Evolutionary conservation across 345 rosid genomes (phyloP), one percentile per base, ranked within the genome.

Genomic region (Sonneratia alba): DNA sequence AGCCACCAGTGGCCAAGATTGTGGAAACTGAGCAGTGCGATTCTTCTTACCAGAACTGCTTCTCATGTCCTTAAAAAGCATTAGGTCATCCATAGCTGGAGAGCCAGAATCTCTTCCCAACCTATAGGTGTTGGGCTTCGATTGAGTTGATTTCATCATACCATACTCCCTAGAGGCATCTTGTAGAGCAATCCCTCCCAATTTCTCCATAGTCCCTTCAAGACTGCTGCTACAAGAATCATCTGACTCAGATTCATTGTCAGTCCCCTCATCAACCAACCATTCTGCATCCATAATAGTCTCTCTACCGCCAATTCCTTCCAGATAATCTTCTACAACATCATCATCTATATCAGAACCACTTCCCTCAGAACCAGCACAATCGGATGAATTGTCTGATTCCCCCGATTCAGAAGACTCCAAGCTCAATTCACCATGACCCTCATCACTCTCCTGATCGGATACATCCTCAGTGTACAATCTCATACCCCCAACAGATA

Each of bases 271-370:
- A 71, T 79, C 80, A 34, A 83, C 83, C 85, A 92, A 77, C 87
- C 87, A 85, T 57, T 83, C 88, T 61, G 88, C 83, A 78, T 87
- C 85, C 73, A 87, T 66, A 71, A 89, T 75, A 69, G 69, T 80
- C 72, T 73, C 80, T 10, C 83, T 84, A 56, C 96, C 98, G 70
- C 98, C 97, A 75, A 95, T 83, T 74, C 99, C 98, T 81, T 90
- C 90, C 70, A 89, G 67, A 82, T 92, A 95, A 85, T 92, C 99
- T 77, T 82, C 80, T 13, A 88, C 98, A 79, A 92, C 88, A 22
- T 83, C 94, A 24, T 90, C 96, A 78, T 89, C 94, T 72, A 95
- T 80, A 70, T 85, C 94, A 0, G 83, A 81, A 73, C 81, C 85
- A 84, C 83, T 81, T 49, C 80, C 89, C 32, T 76, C 82, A 3